These are phyloP conservation scores for Colletotrichum lupini DNA, from an alignment of 2,329 filamentous ascomycete species.

Conservation along the genomic window DNA sequence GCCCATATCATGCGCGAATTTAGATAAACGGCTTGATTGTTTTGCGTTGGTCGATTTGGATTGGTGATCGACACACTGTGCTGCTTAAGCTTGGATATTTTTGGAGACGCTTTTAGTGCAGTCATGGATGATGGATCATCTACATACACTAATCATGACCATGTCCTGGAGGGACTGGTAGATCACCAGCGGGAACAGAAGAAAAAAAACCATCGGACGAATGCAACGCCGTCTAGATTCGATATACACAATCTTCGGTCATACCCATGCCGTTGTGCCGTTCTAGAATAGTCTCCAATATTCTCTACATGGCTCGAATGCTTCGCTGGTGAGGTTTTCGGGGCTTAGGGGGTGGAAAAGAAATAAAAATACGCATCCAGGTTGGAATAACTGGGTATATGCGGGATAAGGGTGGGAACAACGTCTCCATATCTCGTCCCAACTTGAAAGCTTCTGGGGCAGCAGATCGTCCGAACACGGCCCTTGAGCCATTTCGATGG, in stretches of 20 bases:
- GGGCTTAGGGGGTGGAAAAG: neutral
- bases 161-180: neutral
- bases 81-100: neutral
- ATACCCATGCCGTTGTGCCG: neutral
- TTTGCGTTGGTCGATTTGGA: neutral
- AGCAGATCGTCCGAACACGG: slow-evolving; percentile 14
- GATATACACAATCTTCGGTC: neutral
- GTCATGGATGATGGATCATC: too few relatives aligned
- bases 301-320: neutral
- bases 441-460: neutral
- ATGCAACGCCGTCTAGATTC: neutral
- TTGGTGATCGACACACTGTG: neutral
- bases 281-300: neutral
- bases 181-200: neutral
- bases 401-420: neutral
- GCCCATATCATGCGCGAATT: neutral
- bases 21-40: neutral
- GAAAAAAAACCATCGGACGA: neutral
- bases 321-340: neutral
- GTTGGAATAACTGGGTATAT: neutral
- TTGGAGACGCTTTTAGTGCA: neutral
- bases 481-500: neutral
- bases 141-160: too few relatives aligned
- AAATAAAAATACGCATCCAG: slow-evolving; percentile 6
- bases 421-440: slow-evolving; percentile 2